Conservation (phyloP, 176 grass and related monocot species). For the Panicum miliaceum region DNA sequence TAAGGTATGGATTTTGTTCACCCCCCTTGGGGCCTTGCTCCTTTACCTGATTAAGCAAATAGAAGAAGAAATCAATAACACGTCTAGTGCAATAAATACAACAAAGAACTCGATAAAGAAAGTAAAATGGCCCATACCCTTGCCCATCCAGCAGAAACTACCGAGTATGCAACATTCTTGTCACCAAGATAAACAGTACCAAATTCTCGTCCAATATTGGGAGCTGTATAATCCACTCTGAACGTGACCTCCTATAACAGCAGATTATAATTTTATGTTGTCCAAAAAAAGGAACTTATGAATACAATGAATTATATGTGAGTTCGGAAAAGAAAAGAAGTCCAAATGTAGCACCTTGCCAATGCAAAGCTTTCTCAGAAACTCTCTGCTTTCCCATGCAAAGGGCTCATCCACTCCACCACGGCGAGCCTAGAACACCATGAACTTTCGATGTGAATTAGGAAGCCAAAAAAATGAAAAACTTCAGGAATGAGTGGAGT, state of each 20-base stretch:
- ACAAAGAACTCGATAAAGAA: neutral
- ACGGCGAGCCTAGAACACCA: conserved; percentile 72
- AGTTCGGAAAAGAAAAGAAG: neutral
- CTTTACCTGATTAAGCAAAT: conserved; percentile 61
- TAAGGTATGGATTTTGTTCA: conserved; percentile 70
- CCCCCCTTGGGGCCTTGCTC: conserved; percentile 75
- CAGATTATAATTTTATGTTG: conserved; percentile 33
- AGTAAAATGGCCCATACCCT: conserved; percentile 55
- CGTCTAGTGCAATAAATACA: neutral
- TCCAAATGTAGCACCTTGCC: conserved; percentile 70
- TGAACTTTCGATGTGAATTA: conserved; percentile 35
- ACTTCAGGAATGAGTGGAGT: neutral
- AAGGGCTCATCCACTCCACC: conserved; percentile 91
- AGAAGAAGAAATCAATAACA: conserved; percentile 27
- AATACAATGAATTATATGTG: conserved; percentile 7
- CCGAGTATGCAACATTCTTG: conserved; percentile 76
- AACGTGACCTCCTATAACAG: conserved; percentile 84
- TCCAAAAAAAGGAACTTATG: neutral
- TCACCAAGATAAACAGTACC: conserved; percentile 90
- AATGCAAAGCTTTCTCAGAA: conserved; percentile 79
- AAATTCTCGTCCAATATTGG: conserved; percentile 89
- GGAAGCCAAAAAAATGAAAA: conserved; percentile 1
- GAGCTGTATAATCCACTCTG: conserved; percentile 85
- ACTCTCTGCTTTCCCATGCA: conserved; percentile 97
- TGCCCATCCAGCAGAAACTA: conserved; percentile 93